Evolutionary conservation across 306 rosid genomes (phyloP).

Genomic region (Erythrophleum fordii): DNA sequence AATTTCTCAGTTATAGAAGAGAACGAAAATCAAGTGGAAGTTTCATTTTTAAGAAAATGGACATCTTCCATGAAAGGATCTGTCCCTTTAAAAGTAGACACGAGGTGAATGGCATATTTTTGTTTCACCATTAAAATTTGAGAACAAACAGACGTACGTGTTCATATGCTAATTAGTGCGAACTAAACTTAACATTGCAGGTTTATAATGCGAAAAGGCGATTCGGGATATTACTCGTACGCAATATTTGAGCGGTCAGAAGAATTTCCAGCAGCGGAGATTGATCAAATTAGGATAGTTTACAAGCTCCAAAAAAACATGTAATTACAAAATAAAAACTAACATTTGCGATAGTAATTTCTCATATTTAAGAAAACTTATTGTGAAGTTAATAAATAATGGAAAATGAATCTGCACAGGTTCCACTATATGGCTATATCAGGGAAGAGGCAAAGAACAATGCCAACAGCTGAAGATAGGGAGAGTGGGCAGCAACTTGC

Average conservation of each 20-base stretch:
- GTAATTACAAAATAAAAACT: conserved; percentile 36
- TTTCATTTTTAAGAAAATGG: conserved; percentile 71
- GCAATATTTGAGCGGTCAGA: conserved; percentile 55
- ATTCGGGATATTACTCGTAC: conserved; percentile 74
- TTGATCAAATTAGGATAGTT: conserved; percentile 62
- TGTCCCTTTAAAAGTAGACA: conserved; percentile 67
- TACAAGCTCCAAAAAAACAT: conserved; percentile 54
- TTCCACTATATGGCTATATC: conserved; percentile 78
- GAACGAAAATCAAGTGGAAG: conserved; percentile 52
- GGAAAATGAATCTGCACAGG: conserved; percentile 35
- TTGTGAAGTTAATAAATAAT: background rate
- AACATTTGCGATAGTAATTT: background rate
- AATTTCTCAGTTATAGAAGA: conserved; percentile 36
- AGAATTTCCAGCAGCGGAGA: conserved; percentile 55
- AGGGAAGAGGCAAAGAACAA: conserved; percentile 57
- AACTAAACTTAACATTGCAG: conserved; percentile 40
- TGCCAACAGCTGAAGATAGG: conserved; percentile 68
- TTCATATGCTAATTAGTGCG: background rate
- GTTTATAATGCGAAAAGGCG: conserved; percentile 59
- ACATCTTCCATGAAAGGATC: conserved; percentile 25
- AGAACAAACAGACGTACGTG: background rate
- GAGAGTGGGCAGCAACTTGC: conserved; percentile 37
- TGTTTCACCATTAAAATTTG: background rate
- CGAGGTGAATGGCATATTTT: conserved; percentile 48
- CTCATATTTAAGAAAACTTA: background rate